Conservation (phyloP, 192 early-diverging fungal species). For the Podochytrium sp. region DNA sequence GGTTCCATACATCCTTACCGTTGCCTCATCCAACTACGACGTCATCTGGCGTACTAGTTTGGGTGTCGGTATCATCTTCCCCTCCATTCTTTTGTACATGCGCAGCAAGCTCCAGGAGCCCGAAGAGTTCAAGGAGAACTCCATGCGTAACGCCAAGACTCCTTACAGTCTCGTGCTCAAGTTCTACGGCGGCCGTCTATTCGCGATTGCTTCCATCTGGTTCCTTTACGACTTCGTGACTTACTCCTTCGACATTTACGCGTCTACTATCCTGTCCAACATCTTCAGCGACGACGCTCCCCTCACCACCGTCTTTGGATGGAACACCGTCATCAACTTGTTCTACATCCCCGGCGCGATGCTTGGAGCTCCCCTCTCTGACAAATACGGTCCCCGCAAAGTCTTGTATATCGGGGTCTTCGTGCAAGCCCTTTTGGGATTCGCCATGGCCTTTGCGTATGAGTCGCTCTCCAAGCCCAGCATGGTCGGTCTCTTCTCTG, state of each 20-base stretch:
- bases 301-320: constrained; percentile 17
- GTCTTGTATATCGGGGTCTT: constrained; percentile 15
- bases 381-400: constrained; percentile 1
- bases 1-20: constrained; percentile 6
- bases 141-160: not conserved
- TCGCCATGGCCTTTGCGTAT: not conserved
- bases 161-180: not conserved
- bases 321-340: constrained; percentile 25
- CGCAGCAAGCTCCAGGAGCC: not conserved
- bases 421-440: constrained; percentile 23
- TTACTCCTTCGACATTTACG: constrained; percentile 25
- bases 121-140: not conserved
- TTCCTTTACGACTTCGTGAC: constrained; percentile 29
- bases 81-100: not conserved
- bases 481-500: constrained; percentile 10
- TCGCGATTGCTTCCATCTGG: constrained; percentile 17
- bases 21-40: not conserved
- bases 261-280: constrained; percentile 18
- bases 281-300: constrained; percentile 23
- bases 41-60: not conserved
- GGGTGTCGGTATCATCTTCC: not conserved
- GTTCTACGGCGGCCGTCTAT: constrained; percentile 2
- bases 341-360: constrained; percentile 29
- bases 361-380: constrained; percentile 12
- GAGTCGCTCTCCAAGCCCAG: not conserved